Percentiles rank a stretch among this genome's conserved stretches.
Evolutionary conservation across 495 filamentous ascomycete genomes (phyloP).

Genomic region (Daldinia loculata): DNA sequence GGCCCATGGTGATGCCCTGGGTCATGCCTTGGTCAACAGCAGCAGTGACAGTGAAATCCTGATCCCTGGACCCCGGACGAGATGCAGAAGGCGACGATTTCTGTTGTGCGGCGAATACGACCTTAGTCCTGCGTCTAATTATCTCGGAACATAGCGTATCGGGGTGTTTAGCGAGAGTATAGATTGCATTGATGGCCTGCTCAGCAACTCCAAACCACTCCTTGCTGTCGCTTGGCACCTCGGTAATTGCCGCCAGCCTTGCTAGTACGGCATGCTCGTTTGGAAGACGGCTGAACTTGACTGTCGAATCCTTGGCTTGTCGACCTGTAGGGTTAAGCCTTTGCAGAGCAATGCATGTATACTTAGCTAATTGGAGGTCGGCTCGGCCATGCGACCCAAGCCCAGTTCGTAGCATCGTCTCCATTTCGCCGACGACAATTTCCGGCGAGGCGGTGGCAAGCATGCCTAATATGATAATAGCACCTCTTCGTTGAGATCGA

Average conservation of each 20-base stretch:
- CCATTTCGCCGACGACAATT: constrained; percentile 91
- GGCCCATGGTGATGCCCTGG: constrained; percentile 45
- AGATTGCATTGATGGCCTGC: constrained; percentile 95
- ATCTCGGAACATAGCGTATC: constrained; percentile 95
- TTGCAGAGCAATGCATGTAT: constrained; percentile 89
- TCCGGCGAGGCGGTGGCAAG: constrained; percentile 90
- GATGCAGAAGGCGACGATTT: constrained; percentile 45
- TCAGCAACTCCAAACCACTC: constrained; percentile 99
- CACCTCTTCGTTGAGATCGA: constrained; percentile 85
- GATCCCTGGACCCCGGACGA: constrained; percentile 53
- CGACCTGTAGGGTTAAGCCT: constrained; percentile 86
- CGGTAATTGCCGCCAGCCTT: constrained; percentile 82
- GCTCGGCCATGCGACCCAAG: constrained; percentile 79
- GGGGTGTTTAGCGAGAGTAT: constrained; percentile 91
- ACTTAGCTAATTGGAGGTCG: constrained; percentile 90
- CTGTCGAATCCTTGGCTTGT: constrained; percentile 73
- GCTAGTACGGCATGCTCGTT: constrained; percentile 90
- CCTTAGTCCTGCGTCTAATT: constrained; percentile 82
- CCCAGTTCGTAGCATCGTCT: constrained; percentile 90
- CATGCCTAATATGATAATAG: constrained; percentile 98
- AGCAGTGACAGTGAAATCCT: constrained; percentile 46
- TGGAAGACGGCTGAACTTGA: constrained; percentile 77
- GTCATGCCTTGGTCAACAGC: constrained; percentile 40
- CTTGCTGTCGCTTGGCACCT: constrained; percentile 84
- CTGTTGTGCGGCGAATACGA: constrained; percentile 68